Conservation (phyloP, 345 rosid genomes). For the Heritiera littoralis region DNA sequence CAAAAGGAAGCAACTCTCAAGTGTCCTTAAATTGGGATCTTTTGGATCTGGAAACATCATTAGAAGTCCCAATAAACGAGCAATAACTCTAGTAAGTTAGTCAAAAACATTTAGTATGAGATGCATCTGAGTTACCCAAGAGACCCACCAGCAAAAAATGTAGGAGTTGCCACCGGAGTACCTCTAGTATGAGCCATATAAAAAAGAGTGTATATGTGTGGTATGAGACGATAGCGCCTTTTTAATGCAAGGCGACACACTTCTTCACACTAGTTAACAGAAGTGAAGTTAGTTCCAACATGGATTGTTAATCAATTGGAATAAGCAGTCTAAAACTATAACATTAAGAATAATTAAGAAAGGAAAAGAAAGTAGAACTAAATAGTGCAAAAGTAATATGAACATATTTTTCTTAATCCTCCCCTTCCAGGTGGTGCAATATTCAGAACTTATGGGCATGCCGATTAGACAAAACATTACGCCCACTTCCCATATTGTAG, state of each 20-base stretch:
- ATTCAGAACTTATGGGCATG: neutral
- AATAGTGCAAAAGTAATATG: neutral
- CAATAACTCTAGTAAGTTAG: neutral
- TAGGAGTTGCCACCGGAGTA: conserved; percentile 74
- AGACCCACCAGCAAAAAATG: conserved; percentile 76
- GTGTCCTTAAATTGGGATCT: conserved; percentile 66
- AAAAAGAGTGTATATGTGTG: conserved; percentile 82
- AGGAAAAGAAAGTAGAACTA: conserved; percentile 11
- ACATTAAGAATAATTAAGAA: neutral
- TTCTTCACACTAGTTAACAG: conserved; percentile 70
- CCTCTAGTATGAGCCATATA: conserved; percentile 82
- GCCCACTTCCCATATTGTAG: neutral
- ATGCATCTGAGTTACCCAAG: neutral
- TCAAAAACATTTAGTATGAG: neutral
- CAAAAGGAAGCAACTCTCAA: conserved; percentile 80
- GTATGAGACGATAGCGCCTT: conserved; percentile 86
- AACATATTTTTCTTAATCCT: neutral
- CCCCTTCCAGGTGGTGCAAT: neutral
- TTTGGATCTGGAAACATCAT: conserved; percentile 54
- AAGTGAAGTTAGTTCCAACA: conserved; percentile 21
- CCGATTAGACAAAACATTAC: neutral
- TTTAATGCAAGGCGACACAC: conserved; percentile 84
- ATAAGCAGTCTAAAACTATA: neutral
- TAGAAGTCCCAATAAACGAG: neutral
- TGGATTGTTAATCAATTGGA: neutral